These are phyloP conservation scores for Macrophomina pseudophaseolina DNA, from an alignment of 2,329 filamentous ascomycete genomes.

Conservation along the genomic window DNA sequence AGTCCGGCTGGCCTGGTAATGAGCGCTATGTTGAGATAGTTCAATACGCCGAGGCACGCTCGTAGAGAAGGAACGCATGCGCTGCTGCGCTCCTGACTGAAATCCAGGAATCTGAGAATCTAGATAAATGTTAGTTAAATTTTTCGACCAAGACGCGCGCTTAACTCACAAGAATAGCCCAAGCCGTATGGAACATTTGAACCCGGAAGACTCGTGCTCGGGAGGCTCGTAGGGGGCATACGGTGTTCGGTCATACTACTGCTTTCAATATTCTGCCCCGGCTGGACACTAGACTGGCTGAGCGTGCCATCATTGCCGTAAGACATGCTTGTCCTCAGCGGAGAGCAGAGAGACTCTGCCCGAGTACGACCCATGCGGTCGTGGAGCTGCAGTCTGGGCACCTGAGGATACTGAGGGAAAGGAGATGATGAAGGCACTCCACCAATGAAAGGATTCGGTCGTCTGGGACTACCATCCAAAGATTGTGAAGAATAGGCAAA, in stretches of 20 bases:
- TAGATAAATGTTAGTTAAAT: conserved; percentile 25
- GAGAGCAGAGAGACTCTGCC: conserved; percentile 51
- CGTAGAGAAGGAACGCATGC: conserved; percentile 48
- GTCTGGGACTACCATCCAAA: conserved; percentile 44
- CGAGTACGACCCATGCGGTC: conserved; percentile 49
- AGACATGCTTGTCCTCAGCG: conserved; percentile 53
- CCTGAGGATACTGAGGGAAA: conserved; percentile 40
- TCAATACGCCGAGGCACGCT: conserved; percentile 47
- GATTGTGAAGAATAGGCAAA: conserved; percentile 46
- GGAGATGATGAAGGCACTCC: conserved; percentile 1
- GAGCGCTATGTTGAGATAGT: conserved; percentile 39
- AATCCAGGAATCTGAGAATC: conserved; percentile 48
- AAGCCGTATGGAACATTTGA: conserved; percentile 45
- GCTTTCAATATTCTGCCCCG: not conserved
- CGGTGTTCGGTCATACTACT: conserved; percentile 10
- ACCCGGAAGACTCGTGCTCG: conserved; percentile 32
- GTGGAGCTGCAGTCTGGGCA: conserved; percentile 51
- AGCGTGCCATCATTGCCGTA: conserved; percentile 40
- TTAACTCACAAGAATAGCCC: conserved; percentile 43
- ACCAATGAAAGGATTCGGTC: conserved; percentile 44
- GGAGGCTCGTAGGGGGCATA: conserved; percentile 12
- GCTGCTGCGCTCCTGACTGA: conserved; percentile 42
- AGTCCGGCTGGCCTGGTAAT: conserved; percentile 37
- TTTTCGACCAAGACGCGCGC: not conserved
- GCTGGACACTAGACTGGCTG: conserved; percentile 12